Conservation (phyloP, 257 asterid species). For the Ballota nigra region DNA sequence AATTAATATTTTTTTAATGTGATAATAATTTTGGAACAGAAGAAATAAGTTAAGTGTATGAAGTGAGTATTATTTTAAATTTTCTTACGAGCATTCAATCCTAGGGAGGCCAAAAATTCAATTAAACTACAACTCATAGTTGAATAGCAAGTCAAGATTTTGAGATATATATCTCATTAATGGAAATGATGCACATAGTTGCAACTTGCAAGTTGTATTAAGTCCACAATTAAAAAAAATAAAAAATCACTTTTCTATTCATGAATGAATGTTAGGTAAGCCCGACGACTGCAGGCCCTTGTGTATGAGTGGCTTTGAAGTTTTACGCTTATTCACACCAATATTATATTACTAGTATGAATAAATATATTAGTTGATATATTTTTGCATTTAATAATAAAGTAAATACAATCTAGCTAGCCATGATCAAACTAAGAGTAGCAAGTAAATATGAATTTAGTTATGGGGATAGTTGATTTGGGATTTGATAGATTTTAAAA, state of each 20-base stretch:
- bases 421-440: no score
- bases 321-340: background rate
- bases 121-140: background rate
- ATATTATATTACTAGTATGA: background rate
- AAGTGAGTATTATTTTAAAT: no score
- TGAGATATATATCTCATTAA: background rate
- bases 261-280: background rate
- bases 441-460: no score
- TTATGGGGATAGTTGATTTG: no score
- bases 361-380: no score
- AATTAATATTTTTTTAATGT: no score
- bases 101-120: background rate
- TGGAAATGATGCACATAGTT: background rate
- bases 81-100: background rate
- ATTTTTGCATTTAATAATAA: no score
- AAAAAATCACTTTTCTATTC: background rate
- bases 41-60: no score
- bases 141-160: background rate
- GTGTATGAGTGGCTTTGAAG: background rate
- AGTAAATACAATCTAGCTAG: no score
- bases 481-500: no score
- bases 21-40: no score
- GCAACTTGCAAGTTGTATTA: background rate
- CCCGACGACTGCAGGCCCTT: conserved; percentile 9
- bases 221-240: background rate